These are phyloP conservation scores for Thraustotheca clavata DNA, from an alignment of 352 stramenopile species.

Conservation along the genomic window DNA sequence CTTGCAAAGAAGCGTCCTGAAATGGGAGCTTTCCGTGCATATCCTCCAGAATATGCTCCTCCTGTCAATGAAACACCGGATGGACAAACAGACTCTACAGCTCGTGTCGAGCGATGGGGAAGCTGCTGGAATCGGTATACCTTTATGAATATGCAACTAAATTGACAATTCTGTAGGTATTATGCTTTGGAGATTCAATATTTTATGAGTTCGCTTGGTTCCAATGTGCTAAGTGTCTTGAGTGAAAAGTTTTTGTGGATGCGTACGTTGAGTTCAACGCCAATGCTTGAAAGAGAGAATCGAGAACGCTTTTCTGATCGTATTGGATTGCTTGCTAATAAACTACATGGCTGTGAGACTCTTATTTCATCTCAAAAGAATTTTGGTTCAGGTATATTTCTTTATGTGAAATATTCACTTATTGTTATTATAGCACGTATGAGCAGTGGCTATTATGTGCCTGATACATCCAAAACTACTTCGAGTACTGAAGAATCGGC, in stretches of 20 bases:
- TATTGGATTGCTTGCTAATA: constrained; percentile 78
- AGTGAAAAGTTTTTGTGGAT: constrained; percentile 92
- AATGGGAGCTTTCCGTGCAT: constrained; percentile 97
- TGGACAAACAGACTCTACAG: constrained; percentile 86
- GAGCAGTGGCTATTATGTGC: constrained; percentile 72
- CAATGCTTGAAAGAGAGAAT: constrained; percentile 85
- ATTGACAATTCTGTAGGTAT: constrained; percentile 42
- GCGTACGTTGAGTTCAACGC: constrained; percentile 83
- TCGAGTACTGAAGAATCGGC: constrained; percentile 47
- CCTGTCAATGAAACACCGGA: constrained; percentile 93
- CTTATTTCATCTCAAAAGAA: constrained; percentile 3
- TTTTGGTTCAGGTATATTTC: constrained; percentile 10
- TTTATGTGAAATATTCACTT: not conserved
- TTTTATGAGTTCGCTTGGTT: constrained; percentile 92
- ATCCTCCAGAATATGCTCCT: constrained; percentile 93
- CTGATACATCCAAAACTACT: constrained; percentile 72
- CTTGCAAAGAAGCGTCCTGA: constrained; percentile 90
- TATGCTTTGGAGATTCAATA: constrained; percentile 95
- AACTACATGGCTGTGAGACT: constrained; percentile 67
- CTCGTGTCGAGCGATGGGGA: constrained; percentile 94
- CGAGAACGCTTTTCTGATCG: constrained; percentile 85
- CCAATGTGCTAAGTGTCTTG: constrained; percentile 88
- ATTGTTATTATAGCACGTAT: constrained; percentile 44
- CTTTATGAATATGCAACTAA: not conserved
- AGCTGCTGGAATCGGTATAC: constrained; percentile 88